Evolutionary conservation across 768 basidiomycete species (phyloP), one percentile per base, ranked within the genome.

Genomic region (Tylopilus intermedius): DNA sequence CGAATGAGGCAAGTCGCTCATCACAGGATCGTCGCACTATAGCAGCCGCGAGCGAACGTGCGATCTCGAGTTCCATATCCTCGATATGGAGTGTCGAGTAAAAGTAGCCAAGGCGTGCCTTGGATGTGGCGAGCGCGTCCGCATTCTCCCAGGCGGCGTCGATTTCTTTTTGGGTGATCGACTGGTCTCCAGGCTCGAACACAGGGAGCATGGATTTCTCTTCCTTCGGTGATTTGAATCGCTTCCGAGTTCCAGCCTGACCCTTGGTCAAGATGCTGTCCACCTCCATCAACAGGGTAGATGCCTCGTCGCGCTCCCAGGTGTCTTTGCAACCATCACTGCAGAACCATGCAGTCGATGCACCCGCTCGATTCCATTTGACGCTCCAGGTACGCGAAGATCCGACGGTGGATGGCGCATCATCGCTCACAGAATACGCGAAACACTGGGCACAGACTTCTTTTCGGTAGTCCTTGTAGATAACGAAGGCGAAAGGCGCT

Each of bases 391-490:
- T 71, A 69, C 67, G 67, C 43, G 66, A 64, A 18, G 52, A 22
- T 30, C 48, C 44, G 30, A 66, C 58, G n/a, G 40, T 51, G 11
- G 35, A 51, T 11, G 54, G 55, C 0, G 51, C 55, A 15, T 63
- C 45, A 47, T 69, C 67, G 51, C 70, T 61, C 22, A 62, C 67
- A 24, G 79, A 74, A 61, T 86, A 85, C 37, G 76, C 74, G 62
- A 83, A 86, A 66, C 85, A 87, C 61, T 78, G 70, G 9, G 76
- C 79, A 58, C 84, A 87, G 44, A 84, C 82, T 62, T 85, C 84
- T 63, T 79, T 82, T 38, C 82, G 75, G 57, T 84, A 86, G 55
- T 78, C 77, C 60, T 76, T 80, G 65, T 79, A 79, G 47, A 87
- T 72, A 32, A 82, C 81, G 46, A 74, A 74, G 0, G 78, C 74